phyloP scores from a whole-genome alignment of 2,329 filamentous ascomycete genomes.

The Paracoccidioides lutzii region DNA sequence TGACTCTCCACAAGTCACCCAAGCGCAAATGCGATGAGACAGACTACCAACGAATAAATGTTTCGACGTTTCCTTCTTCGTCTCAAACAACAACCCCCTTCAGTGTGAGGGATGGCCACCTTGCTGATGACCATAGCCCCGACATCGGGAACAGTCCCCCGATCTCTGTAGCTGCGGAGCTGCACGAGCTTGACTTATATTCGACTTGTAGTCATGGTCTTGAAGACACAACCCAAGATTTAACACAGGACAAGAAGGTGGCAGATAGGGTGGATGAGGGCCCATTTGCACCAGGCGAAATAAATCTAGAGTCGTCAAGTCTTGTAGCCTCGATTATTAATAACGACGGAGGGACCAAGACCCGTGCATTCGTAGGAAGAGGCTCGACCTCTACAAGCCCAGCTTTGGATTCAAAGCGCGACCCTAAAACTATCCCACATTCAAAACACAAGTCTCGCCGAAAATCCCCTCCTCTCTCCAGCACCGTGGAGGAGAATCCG shows the following conservation, averaged over 20 bases:
- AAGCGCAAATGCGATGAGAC: constrained; percentile 25
- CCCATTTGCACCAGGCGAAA: neutral
- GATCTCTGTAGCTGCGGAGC: constrained; percentile 26
- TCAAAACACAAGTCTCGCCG: constrained; percentile 19
- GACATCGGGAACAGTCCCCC: constrained; percentile 24
- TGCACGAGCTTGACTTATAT: constrained; percentile 29
- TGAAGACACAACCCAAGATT: neutral
- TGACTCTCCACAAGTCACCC: constrained; percentile 18
- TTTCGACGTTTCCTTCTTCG: constrained; percentile 23
- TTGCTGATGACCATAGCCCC: constrained; percentile 20
- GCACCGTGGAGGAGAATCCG: constrained; percentile 18
- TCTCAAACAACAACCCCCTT: constrained; percentile 16
- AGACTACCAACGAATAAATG: constrained; percentile 19
- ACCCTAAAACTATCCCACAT: constrained; percentile 13
- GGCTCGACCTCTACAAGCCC: constrained; percentile 1
- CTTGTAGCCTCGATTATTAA: neutral
- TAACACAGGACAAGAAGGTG: neutral
- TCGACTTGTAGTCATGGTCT: constrained; percentile 7
- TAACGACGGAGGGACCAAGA: neutral
- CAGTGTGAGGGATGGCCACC: constrained; percentile 20
- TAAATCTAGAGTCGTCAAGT: neutral
- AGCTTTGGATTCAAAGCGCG: constrained; percentile 13
- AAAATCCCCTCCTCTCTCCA: constrained; percentile 23
- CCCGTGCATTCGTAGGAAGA: neutral
- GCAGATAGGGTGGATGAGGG: neutral